Conservation (phyloP, 2,329 filamentous ascomycete species). For the Leptodontidium sp. region DNA sequence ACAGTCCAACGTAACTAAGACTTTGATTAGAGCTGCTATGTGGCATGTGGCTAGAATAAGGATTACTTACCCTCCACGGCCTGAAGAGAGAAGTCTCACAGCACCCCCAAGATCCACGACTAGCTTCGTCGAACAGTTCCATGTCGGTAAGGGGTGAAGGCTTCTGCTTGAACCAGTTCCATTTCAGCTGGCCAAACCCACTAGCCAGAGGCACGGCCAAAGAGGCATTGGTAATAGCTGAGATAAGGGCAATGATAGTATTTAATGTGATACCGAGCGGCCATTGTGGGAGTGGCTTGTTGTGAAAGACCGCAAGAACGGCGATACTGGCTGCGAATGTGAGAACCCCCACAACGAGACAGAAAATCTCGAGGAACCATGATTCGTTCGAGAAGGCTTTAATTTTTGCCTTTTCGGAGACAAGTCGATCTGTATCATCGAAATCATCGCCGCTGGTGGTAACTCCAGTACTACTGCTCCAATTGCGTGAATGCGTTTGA, state of each 20-base stretch:
- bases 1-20: constrained; percentile 4
- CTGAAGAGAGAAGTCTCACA: constrained; percentile 6
- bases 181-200: constrained; percentile 20
- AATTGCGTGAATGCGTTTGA: neutral
- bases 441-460: neutral
- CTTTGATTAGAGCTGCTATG: neutral
- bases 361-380: constrained; percentile 21
- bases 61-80: constrained; percentile 11
- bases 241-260: constrained; percentile 22
- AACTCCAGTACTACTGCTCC: constrained; percentile 4
- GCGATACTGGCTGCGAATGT: constrained; percentile 14
- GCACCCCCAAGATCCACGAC: constrained; percentile 19
- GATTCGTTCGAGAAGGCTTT: neutral
- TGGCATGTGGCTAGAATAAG: neutral
- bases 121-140: constrained; percentile 22
- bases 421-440: constrained; percentile 9
- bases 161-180: constrained; percentile 22
- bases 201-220: constrained; percentile 19
- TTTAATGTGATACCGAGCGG: constrained; percentile 22
- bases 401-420: neutral
- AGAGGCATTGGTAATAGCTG: constrained; percentile 17
- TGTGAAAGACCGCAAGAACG: constrained; percentile 14
- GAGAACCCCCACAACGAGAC: constrained; percentile 9
- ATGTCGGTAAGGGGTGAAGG: constrained; percentile 17
- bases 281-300: constrained; percentile 20